These are phyloP conservation scores for Austroboletus olivaceoglutinosus DNA, from an alignment of 1,284 basidiomycete species.

Conservation along the genomic window DNA sequence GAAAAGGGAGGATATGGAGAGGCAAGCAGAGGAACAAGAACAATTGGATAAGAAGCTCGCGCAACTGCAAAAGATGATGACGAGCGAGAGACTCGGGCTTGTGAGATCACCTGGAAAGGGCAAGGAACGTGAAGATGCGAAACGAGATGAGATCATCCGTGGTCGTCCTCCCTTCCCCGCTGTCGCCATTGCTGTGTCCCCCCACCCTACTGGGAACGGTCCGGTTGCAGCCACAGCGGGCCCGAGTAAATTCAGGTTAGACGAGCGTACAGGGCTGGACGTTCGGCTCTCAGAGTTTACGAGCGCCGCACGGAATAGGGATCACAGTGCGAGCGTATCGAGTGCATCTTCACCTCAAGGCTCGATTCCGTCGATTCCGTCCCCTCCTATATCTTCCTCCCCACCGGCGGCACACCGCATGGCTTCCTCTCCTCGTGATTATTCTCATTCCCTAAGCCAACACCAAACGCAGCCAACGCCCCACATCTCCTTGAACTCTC, in stretches of 20 bases:
- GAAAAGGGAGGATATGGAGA: conserved; percentile 59
- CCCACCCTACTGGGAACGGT: conserved; percentile 1
- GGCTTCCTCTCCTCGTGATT: conserved; percentile 8
- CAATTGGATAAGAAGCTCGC: conserved; percentile 61
- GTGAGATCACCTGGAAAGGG: conserved; percentile 47
- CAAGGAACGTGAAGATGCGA: conserved; percentile 18
- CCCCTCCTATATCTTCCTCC: conserved; percentile 51
- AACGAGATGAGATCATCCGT: conserved; percentile 36
- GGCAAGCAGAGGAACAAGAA: conserved; percentile 64
- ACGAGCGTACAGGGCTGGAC: conserved; percentile 27
- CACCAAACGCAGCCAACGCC: conserved; percentile 7
- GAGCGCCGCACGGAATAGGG: conserved; percentile 21
- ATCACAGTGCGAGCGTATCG: conserved; percentile 65
- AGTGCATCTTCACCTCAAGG: conserved; percentile 68
- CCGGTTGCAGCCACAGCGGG: background rate
- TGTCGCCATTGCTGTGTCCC: conserved; percentile 23
- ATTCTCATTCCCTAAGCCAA: conserved; percentile 6
- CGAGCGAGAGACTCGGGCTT: conserved; percentile 66
- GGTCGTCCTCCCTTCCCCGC: conserved; percentile 40
- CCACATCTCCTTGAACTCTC: conserved; percentile 16
- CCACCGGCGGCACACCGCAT: conserved; percentile 30
- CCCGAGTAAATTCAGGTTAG: conserved; percentile 14
- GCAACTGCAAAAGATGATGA: conserved; percentile 67
- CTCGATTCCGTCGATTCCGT: conserved; percentile 76
- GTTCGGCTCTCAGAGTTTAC: conserved; percentile 34